Conservation (phyloP, 805 yeast species). For the Candida boleticola region DNA sequence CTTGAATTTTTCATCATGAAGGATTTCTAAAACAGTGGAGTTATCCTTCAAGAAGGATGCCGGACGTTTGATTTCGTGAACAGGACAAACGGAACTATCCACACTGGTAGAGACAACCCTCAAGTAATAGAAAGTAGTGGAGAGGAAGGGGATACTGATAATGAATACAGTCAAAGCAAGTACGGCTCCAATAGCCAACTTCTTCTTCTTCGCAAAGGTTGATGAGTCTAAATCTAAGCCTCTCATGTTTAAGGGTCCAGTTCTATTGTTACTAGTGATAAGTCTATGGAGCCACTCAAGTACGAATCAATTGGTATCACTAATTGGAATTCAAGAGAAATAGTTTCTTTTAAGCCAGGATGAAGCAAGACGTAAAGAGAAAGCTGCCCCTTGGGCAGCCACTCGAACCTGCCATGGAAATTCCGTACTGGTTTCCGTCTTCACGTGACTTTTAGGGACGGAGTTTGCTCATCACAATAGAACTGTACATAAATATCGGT, state of each 20-base stretch:
- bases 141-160: constrained; percentile 4
- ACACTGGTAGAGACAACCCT: constrained; percentile 15
- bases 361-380: no score
- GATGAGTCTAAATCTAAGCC: constrained; percentile 1
- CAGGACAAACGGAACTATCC: constrained; percentile 21
- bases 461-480: no score
- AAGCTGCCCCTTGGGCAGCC: no score
- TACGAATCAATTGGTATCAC: not conserved
- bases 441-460: no score
- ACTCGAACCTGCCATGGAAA: no score
- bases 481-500: no score
- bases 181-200: constrained; percentile 9
- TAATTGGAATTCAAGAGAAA: no score
- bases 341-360: no score
- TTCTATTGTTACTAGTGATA: not conserved
- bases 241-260: constrained; percentile 1
- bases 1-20: constrained; percentile 30
- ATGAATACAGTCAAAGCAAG: constrained; percentile 11
- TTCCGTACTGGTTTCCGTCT: no score
- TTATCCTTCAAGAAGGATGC: constrained; percentile 26
- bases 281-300: not conserved
- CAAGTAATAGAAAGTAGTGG: constrained; percentile 5
- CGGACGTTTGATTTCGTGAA: constrained; percentile 22
- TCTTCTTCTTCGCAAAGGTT: constrained; percentile 6
- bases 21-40: constrained; percentile 29